Conservation (phyloP, 257 asterid species). For the Rauvolfia tetraphylla region DNA sequence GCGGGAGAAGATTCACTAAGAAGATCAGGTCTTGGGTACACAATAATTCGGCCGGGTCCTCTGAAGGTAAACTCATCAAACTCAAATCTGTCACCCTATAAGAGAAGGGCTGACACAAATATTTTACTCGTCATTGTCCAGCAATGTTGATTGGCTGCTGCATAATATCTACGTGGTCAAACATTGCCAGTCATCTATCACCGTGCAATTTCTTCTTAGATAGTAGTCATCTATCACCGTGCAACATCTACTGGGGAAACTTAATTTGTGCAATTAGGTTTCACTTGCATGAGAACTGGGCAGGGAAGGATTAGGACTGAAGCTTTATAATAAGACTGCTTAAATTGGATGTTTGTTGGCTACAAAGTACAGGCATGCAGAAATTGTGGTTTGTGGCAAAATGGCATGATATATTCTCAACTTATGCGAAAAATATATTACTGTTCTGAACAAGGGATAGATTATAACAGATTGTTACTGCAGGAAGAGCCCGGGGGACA, state of each 20-base stretch:
- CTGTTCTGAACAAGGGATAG: not conserved
- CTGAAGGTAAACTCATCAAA: constrained; percentile 49
- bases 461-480: constrained; percentile 6
- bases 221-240: not conserved
- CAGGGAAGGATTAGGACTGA: not conserved
- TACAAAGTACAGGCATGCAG: not conserved
- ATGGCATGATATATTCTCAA: not conserved
- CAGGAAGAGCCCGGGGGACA: constrained; percentile 99
- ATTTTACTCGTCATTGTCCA: not conserved
- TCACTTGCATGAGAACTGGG: too few relatives aligned
- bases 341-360: too few relatives aligned
- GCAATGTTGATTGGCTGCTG: not conserved
- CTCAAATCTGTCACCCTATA: not conserved
- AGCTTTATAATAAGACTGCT: not conserved
- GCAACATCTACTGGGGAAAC: not conserved
- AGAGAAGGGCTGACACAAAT: not conserved
- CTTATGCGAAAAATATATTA: not conserved
- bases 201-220: not conserved
- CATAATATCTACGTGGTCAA: not conserved
- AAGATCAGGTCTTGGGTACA: constrained; percentile 97
- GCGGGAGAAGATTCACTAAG: constrained; percentile 92
- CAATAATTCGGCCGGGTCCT: constrained; percentile 94
- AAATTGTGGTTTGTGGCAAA: not conserved
- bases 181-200: not conserved
- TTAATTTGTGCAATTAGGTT: not conserved